phyloP scores from a whole-genome alignment of 139 green algal genomes.

The Trebouxia sp. region DNA sequence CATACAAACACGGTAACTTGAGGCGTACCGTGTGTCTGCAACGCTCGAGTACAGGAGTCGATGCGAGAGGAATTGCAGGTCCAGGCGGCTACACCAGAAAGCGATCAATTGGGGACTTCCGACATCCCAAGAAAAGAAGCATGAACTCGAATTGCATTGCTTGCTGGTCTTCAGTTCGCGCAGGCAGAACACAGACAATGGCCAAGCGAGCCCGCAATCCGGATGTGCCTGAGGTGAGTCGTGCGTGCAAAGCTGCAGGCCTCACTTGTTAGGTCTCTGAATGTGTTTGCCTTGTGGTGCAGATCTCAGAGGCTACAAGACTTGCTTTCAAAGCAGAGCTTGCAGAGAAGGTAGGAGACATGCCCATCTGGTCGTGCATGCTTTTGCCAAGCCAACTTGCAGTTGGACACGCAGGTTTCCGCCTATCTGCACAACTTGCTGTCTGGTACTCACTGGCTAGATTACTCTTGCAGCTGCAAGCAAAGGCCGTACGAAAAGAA shows the following conservation, averaged over 20 bases:
- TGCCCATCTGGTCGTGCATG: too few species aligned
- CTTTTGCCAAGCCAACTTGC: too few species aligned
- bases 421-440: too few species aligned
- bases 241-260: neutral
- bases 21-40: too few species aligned
- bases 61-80: neutral
- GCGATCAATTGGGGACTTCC: neutral
- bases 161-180: too few species aligned
- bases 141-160: too few species aligned
- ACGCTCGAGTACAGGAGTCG: too few species aligned
- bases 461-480: slow-evolving; percentile 21
- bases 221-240: neutral
- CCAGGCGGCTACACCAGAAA: neutral
- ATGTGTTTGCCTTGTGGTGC: too few species aligned
- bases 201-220: neutral
- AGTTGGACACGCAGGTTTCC: too few species aligned
- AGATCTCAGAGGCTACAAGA: slow-evolving; percentile 24
- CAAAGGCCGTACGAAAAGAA: neutral
- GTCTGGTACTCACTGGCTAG: neutral
- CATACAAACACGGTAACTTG: neutral
- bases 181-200: neutral
- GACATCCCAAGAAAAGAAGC: too few species aligned
- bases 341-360: neutral
- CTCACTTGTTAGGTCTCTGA: too few species aligned
- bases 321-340: slow-evolving; percentile 1